phyloP scores from a whole-genome alignment of 345 rosid species.

The Cardiospermum halicacabum region DNA sequence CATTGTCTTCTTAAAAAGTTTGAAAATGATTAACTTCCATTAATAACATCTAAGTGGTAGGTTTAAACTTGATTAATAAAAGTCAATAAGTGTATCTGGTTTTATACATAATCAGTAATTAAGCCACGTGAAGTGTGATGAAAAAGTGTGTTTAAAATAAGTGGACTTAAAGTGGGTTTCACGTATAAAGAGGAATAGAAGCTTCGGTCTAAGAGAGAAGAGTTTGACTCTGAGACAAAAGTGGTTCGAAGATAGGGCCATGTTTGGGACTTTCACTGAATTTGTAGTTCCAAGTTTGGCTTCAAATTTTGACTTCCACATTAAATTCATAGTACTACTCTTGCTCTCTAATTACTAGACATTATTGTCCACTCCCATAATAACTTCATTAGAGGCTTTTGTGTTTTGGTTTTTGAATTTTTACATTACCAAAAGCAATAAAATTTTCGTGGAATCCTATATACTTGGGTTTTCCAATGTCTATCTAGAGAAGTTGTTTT shows the following conservation, averaged over 20 bases:
- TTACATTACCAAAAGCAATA: conserved; percentile 29
- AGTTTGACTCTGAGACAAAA: conserved; percentile 47
- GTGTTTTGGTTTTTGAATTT: not conserved
- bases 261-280: conserved; percentile 51
- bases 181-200: conserved; percentile 45
- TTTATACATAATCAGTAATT: no score
- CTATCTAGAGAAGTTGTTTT: conserved; percentile 34
- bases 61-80: no score
- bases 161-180: conserved; percentile 22
- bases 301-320: conserved; percentile 40
- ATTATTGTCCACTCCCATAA: no score
- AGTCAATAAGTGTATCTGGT: no score
- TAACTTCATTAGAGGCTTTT: no score
- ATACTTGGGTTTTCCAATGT: conserved; percentile 38
- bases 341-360: conserved; percentile 29
- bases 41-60: not conserved
- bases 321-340: conserved; percentile 24
- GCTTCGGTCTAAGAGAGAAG: conserved; percentile 40
- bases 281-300: conserved; percentile 55
- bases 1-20: no score
- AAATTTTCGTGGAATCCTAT: conserved; percentile 43
- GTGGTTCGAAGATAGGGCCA: conserved; percentile 42
- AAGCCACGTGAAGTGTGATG: no score
- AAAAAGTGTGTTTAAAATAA: not conserved
- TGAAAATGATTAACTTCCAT: no score